Conservation (phyloP, 495 filamentous ascomycete species). For the Podospora comata region DNA sequence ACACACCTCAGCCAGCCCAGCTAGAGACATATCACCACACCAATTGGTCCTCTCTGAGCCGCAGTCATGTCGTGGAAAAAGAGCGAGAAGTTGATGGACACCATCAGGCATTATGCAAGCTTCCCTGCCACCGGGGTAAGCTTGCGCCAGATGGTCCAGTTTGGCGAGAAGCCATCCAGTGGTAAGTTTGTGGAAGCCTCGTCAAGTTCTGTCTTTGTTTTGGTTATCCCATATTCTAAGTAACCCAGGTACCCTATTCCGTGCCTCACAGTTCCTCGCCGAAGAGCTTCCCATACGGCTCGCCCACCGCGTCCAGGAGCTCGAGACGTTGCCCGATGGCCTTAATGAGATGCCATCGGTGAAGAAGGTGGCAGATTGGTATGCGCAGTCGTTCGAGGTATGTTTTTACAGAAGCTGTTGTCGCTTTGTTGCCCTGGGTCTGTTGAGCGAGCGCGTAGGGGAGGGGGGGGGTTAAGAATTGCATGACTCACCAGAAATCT, state of each 20-base stretch:
- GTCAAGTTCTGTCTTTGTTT: slow-evolving; percentile 5
- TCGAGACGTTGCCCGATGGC: slow-evolving; percentile 90
- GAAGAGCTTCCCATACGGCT: slow-evolving; percentile 97
- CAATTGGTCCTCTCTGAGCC: slow-evolving; percentile 35
- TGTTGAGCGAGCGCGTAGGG: neutral
- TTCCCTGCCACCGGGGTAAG: slow-evolving; percentile 97
- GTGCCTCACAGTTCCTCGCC: slow-evolving; percentile 95
- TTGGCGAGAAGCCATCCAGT: slow-evolving; percentile 84
- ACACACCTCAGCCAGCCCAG: slow-evolving; percentile 9
- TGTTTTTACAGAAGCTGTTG: slow-evolving; percentile 18
- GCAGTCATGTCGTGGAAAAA: slow-evolving; percentile 81
- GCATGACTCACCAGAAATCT: slow-evolving; percentile 24
- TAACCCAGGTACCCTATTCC: slow-evolving; percentile 80
- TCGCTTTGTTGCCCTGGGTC: slow-evolving; percentile 1
- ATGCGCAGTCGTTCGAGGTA: slow-evolving; percentile 99
- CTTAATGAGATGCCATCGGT: slow-evolving; percentile 98
- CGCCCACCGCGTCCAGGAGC: slow-evolving; percentile 91
- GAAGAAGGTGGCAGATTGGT: slow-evolving; percentile 92
- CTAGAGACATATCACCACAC: slow-evolving; percentile 15
- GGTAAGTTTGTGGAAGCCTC: slow-evolving; percentile 51
- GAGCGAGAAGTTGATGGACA: slow-evolving; percentile 88
- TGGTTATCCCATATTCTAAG: neutral
- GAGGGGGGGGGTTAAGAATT: slow-evolving; percentile 10
- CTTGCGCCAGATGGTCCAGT: slow-evolving; percentile 97
- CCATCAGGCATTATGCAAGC: slow-evolving; percentile 96